phyloP scores from a whole-genome alignment of 1,284 basidiomycete species.

The Irpex rosettiformis region DNA sequence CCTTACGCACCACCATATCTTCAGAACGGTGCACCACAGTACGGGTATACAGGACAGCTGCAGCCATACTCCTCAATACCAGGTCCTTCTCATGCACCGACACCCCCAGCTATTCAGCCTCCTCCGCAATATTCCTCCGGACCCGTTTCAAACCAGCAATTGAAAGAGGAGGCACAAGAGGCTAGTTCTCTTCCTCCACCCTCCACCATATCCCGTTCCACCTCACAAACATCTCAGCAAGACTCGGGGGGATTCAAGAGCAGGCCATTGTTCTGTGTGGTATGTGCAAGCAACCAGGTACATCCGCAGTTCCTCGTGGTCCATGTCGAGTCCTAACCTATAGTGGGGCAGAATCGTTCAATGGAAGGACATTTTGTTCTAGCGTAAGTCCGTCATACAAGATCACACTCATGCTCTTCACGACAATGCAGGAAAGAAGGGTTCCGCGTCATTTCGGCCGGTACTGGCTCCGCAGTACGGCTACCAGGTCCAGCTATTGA shows the following conservation, averaged over 20 bases:
- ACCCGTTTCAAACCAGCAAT: constrained; percentile 17
- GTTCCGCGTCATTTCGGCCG: constrained; percentile 89
- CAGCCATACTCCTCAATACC: constrained; percentile 12
- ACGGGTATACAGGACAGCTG: constrained; percentile 3
- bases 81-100: constrained; percentile 8
- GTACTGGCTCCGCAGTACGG: constrained; percentile 96
- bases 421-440: constrained; percentile 68
- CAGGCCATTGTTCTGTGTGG: constrained; percentile 90
- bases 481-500: constrained; percentile 95
- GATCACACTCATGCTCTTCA: background rate
- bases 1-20: constrained; percentile 7
- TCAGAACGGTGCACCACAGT: background rate
- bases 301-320: background rate
- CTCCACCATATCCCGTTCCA: background rate
- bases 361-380: constrained; percentile 98
- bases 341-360: constrained; percentile 79
- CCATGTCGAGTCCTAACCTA: background rate
- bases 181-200: constrained; percentile 5
- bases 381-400: constrained; percentile 47
- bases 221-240: constrained; percentile 15
- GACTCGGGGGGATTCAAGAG: constrained; percentile 43
- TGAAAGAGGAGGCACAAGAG: constrained; percentile 13
- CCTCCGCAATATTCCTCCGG: constrained; percentile 20
- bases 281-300: constrained; percentile 97
- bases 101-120: constrained; percentile 4